These are phyloP conservation scores for Tieghemiomyces parasiticus DNA, from an alignment of 192 early-diverging fungal species.

Conservation along the genomic window DNA sequence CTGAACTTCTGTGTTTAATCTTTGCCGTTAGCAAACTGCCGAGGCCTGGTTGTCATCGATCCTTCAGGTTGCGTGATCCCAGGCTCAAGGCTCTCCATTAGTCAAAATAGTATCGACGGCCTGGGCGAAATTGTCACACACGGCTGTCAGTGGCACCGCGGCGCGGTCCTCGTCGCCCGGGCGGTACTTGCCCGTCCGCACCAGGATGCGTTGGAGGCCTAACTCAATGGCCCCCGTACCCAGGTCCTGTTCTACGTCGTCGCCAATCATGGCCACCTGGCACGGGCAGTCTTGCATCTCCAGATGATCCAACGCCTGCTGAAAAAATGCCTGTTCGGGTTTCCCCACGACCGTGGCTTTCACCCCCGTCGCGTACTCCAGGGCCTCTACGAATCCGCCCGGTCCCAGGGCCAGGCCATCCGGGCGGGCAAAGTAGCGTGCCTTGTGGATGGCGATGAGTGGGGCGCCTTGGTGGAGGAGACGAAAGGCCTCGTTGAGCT, in stretches of 20 bases:
- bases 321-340: conserved; percentile 58
- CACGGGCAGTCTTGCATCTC: conserved; percentile 24
- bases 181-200: conserved; percentile 75
- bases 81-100: no score
- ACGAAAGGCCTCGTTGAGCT: conserved; percentile 65
- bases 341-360: conserved; percentile 67
- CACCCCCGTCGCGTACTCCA: conserved; percentile 61
- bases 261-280: conserved; percentile 72
- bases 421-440: conserved; percentile 51
- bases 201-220: conserved; percentile 46
- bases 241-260: conserved; percentile 71
- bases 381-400: conserved; percentile 73
- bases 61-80: no score
- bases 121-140: conserved; percentile 48
- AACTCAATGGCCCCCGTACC: conserved; percentile 60
- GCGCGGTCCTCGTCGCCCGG: conserved; percentile 47
- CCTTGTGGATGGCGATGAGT: conserved; percentile 74
- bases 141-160: conserved; percentile 25
- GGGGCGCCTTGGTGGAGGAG: conserved; percentile 40
- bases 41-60: no score
- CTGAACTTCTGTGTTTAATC: no score
- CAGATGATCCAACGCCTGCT: conserved; percentile 61
- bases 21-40: no score
- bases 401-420: conserved; percentile 63
- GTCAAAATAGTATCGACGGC: conserved; percentile 45